Evolutionary conservation across 441 rosid species (phyloP).

Genomic region (Syzygium syzygioides): DNA sequence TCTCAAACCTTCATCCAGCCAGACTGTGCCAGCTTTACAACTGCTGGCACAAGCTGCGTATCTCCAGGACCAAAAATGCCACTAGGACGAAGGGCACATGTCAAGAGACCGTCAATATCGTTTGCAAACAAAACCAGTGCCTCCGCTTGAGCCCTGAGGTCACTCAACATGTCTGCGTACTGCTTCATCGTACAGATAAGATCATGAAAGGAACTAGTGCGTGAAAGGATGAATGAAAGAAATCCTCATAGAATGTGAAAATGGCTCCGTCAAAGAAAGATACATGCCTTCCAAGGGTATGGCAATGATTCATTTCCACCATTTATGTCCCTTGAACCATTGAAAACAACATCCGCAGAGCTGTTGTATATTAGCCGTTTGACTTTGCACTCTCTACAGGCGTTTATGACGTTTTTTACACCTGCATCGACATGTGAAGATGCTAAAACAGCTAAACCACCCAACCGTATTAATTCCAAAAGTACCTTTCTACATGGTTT

Average conservation of each 20-base stretch:
- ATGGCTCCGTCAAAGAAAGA: background rate
- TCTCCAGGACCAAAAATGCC: constrained; percentile 91
- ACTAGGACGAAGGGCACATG: constrained; percentile 89
- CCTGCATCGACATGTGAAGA: constrained; percentile 32
- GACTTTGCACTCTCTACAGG: constrained; percentile 71
- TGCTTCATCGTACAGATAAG: constrained; percentile 20
- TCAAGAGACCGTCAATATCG: constrained; percentile 68
- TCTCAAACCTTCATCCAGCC: constrained; percentile 81
- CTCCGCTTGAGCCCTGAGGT: constrained; percentile 96
- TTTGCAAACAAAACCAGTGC: constrained; percentile 68
- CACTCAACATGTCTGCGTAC: constrained; percentile 61
- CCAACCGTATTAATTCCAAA: background rate
- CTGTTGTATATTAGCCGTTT: constrained; percentile 73
- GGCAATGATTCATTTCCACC: constrained; percentile 63
- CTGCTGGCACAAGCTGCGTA: constrained; percentile 46
- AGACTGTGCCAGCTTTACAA: constrained; percentile 56
- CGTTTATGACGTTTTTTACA: constrained; percentile 68
- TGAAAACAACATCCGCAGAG: constrained; percentile 75
- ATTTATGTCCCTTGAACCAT: constrained; percentile 59
- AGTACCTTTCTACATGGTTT: background rate
- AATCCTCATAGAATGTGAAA: background rate
- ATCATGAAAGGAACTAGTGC: background rate
- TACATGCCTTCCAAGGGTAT: constrained; percentile 55
- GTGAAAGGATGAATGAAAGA: background rate
- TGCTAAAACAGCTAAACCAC: background rate